Base-by-base conservation (phyloP, 768 basidiomycete genomes). In the Xerocomus spinulosus region DNA sequence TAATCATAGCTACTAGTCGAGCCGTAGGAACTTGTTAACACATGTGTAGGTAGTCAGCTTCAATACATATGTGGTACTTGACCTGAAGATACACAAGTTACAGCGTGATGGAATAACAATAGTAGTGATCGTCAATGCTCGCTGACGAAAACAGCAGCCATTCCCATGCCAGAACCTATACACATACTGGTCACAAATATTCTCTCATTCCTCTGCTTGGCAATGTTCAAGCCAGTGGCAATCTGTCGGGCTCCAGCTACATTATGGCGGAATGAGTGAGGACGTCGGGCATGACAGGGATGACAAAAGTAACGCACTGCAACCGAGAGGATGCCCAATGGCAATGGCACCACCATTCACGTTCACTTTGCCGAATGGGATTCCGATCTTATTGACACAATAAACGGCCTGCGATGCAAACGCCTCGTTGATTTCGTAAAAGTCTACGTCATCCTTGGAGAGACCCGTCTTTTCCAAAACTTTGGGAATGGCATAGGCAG, bases 131-230 rank as follows among this genome's bases (percentile, higher is more conserved):
- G n/a, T 70, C 59, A 91, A 57, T 91, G 83, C 76, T 93, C 91
- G 66, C 74, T 88, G 46, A 90, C 87, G 59, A 92, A 86, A 2
- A 92, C 74, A 37, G 81, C 87, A 26, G 89, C 89, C 87, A 92
- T 91, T 30, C 90, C 88, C 87, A 92, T 92, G 20, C 91, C 89
- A 13, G 79, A 81, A 7, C 90, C 91, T 59, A 92, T 84, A 63
- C 92, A 94, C 92, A 95, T 95, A 55, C 81, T 85, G 2, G 90
- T 93, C 26, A 87, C 83, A 55, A 95, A 92, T 53, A 95, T 71
- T 63, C 84, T 85, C 20, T 75, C 75, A 14, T 77, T 78, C 39
- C 81, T 84, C 66, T 89, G 80, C 73, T 83, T 92, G 10, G 87
- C 85, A 41, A 91, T 83, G 61, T 78, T 83, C 53, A 90, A 68